Evolutionary conservation across 208 protist genomes (phyloP).

Genomic region (Trypanosoma vivax): DNA sequence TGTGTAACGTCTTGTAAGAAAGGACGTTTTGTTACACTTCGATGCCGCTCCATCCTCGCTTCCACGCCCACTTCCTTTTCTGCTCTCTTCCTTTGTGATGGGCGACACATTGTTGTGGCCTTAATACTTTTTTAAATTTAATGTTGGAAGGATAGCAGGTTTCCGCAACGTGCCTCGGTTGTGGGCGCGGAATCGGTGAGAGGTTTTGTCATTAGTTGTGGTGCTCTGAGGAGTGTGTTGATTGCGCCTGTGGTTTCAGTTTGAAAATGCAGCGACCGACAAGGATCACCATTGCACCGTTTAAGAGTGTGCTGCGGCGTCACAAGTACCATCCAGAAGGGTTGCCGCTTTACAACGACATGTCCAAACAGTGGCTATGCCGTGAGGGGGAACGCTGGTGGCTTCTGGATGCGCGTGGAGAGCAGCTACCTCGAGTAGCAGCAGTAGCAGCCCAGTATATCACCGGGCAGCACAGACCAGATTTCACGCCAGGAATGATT

Average conservation of each 20-base stretch:
- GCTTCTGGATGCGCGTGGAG: constrained; percentile 80
- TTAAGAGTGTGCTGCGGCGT: constrained; percentile 88
- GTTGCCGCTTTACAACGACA: constrained; percentile 83
- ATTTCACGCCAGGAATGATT: constrained; percentile 89
- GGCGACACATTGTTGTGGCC: too few relatives aligned
- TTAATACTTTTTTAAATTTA: too few relatives aligned
- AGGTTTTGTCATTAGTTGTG: not conserved
- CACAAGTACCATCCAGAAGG: constrained; percentile 87
- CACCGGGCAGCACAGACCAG: constrained; percentile 81
- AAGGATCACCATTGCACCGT: constrained; percentile 34
- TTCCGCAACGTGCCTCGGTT: too few relatives aligned
- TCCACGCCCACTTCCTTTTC: too few relatives aligned
- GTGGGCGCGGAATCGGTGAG: too few relatives aligned
- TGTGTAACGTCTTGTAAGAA: too few relatives aligned
- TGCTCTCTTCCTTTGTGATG: too few relatives aligned
- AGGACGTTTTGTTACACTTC: too few relatives aligned
- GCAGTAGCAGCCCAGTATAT: constrained; percentile 84
- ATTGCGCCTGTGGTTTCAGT: not conserved
- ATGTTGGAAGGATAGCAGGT: too few relatives aligned
- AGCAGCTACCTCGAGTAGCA: constrained; percentile 82
- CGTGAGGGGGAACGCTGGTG: constrained; percentile 88
- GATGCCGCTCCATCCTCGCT: too few relatives aligned
- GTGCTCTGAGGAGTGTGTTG: not conserved
- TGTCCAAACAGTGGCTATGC: constrained; percentile 88
- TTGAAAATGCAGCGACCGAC: constrained; percentile 45